Base-by-base conservation (phyloP, 2,329 filamentous ascomycete species). In the Thermoascus crustaceus region DNA sequence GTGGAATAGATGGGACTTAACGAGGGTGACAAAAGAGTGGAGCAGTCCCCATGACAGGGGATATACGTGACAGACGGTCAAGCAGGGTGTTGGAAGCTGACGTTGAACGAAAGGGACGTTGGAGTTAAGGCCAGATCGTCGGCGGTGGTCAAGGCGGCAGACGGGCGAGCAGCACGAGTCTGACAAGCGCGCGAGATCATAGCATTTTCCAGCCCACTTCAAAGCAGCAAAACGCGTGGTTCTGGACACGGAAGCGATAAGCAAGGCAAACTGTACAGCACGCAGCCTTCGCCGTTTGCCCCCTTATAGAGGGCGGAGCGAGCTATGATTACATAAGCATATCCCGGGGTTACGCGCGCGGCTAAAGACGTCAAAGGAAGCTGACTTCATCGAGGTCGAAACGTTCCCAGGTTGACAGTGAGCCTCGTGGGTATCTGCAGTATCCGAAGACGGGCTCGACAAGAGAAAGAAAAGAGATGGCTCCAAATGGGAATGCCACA, bases 101-200 rank as follows among this genome's bases (percentile, higher is more conserved):
- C 53, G 48, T 48, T 47, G 49, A 45, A 50, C 45, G 52, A 49
- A 53, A 51, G 48, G 50, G 45, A 44, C 32, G 37, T 37, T 44
- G 45, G 42, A 38, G 49, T 53, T 58, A 40, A 58, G 55, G 55
- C 52, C 55, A 59, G 55, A 59, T 57, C 52, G 47, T 52, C 53
- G 44, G 39, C 41, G 41, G n/a, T 13, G 13, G 46, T 36, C 40
- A 41, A 22, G 30, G 35, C 26, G 26, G 26, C 16, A 29, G 26
- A 17, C 14, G 26, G 26, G n/a, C 18, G 9, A 29, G 18, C 5
- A 29, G 14, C 9, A 29, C 11, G 11, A 16, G 11, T 13, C 10
- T 6, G 4, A 13, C 6, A 13, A 14, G 13, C n/a, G n/a, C 25
- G 9, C 13, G 9, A 17, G 14, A 4, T 16, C 7, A 5, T 26